These are phyloP conservation scores for Penicillium sp. DNA, from an alignment of 2,329 filamentous ascomycete genomes.

Conservation along the genomic window DNA sequence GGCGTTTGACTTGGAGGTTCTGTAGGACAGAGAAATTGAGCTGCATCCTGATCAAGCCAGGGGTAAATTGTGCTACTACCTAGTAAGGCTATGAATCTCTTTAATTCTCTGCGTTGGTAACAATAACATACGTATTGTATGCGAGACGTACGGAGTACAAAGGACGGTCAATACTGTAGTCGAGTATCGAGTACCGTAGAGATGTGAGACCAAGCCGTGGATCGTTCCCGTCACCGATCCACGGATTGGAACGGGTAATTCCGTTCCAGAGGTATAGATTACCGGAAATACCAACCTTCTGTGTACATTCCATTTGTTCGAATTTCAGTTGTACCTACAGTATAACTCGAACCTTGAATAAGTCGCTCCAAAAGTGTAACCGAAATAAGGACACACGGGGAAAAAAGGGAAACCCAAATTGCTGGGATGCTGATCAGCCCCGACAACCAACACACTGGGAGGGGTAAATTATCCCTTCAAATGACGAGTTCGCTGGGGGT, in stretches of 20 bases:
- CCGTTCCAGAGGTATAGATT: background rate
- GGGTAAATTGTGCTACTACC: slow-evolving; percentile 8
- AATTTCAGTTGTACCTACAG: too few species aligned
- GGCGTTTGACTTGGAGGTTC: slow-evolving; percentile 7
- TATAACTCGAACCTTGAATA: background rate
- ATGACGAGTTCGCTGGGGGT: background rate
- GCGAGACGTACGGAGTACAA: background rate
- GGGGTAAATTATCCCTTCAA: slow-evolving; percentile 1
- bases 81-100: background rate
- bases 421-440: slow-evolving; percentile 9
- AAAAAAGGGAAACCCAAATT: slow-evolving; percentile 4
- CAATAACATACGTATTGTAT: too few species aligned
- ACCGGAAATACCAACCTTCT: background rate
- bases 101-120: too few species aligned
- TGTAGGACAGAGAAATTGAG: slow-evolving; percentile 4
- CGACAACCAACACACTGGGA: slow-evolving; percentile 5
- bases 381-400: slow-evolving; percentile 2
- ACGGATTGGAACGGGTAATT: background rate
- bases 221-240: slow-evolving; percentile 3
- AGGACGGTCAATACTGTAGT: too few species aligned
- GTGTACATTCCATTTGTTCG: background rate
- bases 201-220: background rate
- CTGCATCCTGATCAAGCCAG: slow-evolving; percentile 13
- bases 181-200: too few species aligned
- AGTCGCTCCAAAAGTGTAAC: background rate